Evolutionary conservation across 352 stramenopile genomes (phyloP), one percentile per base, ranked within the genome.

Genomic region (Aphanomyces stellatus): DNA sequence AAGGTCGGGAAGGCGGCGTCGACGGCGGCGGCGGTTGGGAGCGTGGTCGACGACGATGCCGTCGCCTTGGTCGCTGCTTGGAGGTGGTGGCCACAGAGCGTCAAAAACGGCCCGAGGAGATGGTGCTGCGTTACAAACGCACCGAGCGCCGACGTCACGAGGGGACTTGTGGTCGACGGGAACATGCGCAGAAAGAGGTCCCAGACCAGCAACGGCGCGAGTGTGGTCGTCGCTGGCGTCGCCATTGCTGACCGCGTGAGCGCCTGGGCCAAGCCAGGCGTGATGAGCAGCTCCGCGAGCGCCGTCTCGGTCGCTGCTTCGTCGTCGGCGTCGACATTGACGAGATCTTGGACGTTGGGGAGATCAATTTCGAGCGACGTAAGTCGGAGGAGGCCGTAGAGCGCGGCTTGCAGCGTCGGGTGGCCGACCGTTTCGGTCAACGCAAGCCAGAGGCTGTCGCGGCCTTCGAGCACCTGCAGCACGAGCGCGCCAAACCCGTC

Each of bases 171-270:
- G 30, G 40, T 19, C 67, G 69, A 4, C 67, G 86, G 84, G 67
- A 95, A 93, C 3, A 93, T 71, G 67, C 91, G 86, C 4, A 93
- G 60, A 60, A 91, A 95, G 22, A 93, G 22, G 70, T 95, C 86
- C 83, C 86, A 95, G 4, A 90, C 74, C 28, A 95, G 62, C 46
- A 95, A 35, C 17, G 78, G 78, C 0, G 69, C 75, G 25, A 82
- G 72, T 6, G 88, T 71, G 0, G 74, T 73, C 62, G 86, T 76
- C 19, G 78, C 51, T 19, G 13, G 13, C 10, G 1, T 10, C 3
- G 27, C 13, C 35, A 25, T 72, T 27, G 71, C 62, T 56, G 88
- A 91, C 22, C 72, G 71, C 59, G 83, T 75, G 4, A 94, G 69
- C 2, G 84, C 77, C 13, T 77, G 79, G 7, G 80, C 81, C 55